A percentile compares a stretch with the other conserved stretches of the same genome.
phyloP scores from a whole-genome alignment of 129 eudicot genomes.

The Lactuca sativa region DNA sequence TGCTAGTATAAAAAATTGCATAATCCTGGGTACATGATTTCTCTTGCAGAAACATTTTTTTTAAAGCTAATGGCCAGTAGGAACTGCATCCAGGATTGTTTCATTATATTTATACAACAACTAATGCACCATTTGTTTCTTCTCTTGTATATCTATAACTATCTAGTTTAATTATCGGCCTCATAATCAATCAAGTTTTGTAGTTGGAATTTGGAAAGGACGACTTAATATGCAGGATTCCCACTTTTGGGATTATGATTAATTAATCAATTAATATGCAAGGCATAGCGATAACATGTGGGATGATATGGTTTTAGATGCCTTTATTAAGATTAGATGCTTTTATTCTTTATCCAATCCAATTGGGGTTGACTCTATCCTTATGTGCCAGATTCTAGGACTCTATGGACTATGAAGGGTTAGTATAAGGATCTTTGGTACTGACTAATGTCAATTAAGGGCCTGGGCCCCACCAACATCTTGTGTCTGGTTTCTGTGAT shows the following conservation, averaged over 20 bases:
- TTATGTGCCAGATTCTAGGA: slow-evolving; percentile 24
- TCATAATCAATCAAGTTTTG: not conserved
- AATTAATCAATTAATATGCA: not conserved
- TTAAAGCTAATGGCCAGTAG: not conserved
- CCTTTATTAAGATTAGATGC: slow-evolving; percentile 36
- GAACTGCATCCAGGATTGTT: slow-evolving; percentile 4
- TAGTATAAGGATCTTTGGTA: slow-evolving; percentile 32
- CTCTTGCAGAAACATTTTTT: slow-evolving; percentile 4
- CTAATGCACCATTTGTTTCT: no score
- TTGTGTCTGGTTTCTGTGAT: slow-evolving; percentile 26
- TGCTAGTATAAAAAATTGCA: slow-evolving; percentile 8
- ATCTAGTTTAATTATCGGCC: not conserved
- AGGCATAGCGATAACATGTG: slow-evolving; percentile 20
- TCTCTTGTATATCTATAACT: no score
- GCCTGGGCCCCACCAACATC: slow-evolving; percentile 37
- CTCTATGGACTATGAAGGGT: not conserved
- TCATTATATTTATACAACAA: not conserved
- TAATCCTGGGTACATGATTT: slow-evolving; percentile 7
- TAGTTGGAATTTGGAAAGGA: not conserved
- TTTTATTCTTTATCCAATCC: slow-evolving; percentile 38
- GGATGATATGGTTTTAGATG: slow-evolving; percentile 42
- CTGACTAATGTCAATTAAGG: slow-evolving; percentile 16
- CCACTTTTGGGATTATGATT: slow-evolving; percentile 12
- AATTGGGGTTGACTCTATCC: slow-evolving; percentile 45
- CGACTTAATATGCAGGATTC: slow-evolving; percentile 13